Percentiles rank a stretch among this genome's conserved stretches.
phyloP scores from a whole-genome alignment of 257 asterid species.

The Jacaranda mimosifolia region DNA sequence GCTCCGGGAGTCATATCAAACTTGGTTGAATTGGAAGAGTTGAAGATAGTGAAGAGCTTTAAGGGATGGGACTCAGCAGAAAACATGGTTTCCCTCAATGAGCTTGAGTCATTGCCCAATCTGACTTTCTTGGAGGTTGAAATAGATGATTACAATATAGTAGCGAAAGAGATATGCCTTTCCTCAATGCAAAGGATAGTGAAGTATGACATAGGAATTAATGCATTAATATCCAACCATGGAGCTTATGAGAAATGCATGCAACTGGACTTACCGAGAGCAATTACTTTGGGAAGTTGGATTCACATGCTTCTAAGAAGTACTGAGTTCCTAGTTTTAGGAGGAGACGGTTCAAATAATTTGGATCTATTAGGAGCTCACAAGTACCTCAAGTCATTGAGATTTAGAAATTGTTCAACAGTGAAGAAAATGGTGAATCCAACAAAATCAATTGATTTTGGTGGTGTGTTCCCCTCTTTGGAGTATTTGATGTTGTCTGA shows the following conservation, averaged over 20 bases:
- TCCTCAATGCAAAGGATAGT: neutral
- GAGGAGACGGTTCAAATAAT: neutral
- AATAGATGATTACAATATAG: neutral
- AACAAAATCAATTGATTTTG: no score
- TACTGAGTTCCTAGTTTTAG: neutral
- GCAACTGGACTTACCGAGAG: neutral
- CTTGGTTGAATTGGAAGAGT: constrained; percentile 9
- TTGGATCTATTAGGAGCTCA: neutral
- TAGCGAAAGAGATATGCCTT: neutral
- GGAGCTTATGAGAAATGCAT: neutral
- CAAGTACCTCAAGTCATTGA: neutral
- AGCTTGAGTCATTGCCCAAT: constrained; percentile 8
- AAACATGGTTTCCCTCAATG: neutral
- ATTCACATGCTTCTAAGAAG: neutral
- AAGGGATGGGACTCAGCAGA: neutral
- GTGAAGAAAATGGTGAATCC: neutral
- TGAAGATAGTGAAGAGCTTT: neutral
- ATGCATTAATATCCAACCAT: neutral
- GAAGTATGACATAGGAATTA: neutral
- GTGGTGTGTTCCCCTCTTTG: neutral
- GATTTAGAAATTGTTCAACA: neutral
- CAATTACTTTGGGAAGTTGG: neutral
- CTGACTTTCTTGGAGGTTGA: constrained; percentile 13
- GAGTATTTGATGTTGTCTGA: neutral
- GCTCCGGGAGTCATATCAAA: constrained; percentile 27